A percentile compares a stretch with the other conserved stretches of the same genome.
Evolutionary conservation across 345 rosid species (phyloP).

Genomic region (Eutrema japonicum): DNA sequence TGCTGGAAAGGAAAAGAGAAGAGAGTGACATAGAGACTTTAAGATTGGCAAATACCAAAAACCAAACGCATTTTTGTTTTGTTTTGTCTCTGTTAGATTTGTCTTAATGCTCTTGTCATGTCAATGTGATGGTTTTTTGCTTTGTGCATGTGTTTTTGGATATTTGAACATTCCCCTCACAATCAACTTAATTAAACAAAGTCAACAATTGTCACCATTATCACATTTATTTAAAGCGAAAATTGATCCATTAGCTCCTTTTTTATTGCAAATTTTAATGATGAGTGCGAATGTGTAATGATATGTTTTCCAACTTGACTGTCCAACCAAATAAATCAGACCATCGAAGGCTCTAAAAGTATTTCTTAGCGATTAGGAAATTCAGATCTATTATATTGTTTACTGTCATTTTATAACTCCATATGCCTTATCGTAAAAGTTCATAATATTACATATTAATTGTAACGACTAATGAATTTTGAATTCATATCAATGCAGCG

Average conservation of each 20-base stretch:
- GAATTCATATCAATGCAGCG: not conserved
- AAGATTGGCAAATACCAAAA: slow-evolving; percentile 32
- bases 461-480: not conserved
- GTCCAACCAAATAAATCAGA: not conserved
- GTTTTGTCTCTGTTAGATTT: slow-evolving; percentile 28
- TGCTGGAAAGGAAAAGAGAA: slow-evolving; percentile 37
- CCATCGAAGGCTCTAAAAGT: not conserved
- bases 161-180: slow-evolving; percentile 39
- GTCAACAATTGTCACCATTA: slow-evolving; percentile 32
- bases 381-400: not conserved
- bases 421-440: not conserved
- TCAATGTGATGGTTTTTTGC: slow-evolving; percentile 37
- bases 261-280: slow-evolving; percentile 15
- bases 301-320: not conserved
- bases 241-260: not conserved
- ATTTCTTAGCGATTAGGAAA: not conserved
- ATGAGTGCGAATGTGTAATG: slow-evolving; percentile 1
- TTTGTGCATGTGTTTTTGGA: slow-evolving; percentile 37
- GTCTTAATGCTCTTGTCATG: slow-evolving; percentile 40
- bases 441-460: too few relatives aligned
- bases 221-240: not conserved
- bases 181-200: slow-evolving; percentile 25
- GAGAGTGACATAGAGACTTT: slow-evolving; percentile 40
- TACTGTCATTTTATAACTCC: not conserved
- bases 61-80: slow-evolving; percentile 23